phyloP scores from a whole-genome alignment of 352 stramenopile species.

The Globisporangium emineosum region DNA sequence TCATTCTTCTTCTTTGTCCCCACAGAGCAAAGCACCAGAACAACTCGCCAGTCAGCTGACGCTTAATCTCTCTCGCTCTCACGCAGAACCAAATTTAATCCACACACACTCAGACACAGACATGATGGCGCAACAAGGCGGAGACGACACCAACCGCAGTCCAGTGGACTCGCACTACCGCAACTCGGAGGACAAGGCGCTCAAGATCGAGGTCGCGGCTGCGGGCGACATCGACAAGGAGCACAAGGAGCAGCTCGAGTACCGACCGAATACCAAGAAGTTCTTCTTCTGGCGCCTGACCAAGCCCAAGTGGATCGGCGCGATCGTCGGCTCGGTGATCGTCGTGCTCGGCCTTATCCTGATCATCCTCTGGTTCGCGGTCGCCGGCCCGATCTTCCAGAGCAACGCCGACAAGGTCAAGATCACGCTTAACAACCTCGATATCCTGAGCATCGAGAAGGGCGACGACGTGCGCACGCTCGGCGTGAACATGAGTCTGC shows the following conservation, averaged over 20 bases:
- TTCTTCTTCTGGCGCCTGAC: conserved; percentile 58
- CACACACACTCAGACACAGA: conserved; percentile 3
- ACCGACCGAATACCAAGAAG: conserved; percentile 13
- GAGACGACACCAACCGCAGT: neutral
- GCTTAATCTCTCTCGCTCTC: neutral
- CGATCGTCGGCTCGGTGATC: conserved; percentile 40
- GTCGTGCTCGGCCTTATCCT: conserved; percentile 42
- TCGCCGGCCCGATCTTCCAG: conserved; percentile 59
- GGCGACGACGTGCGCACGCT: conserved; percentile 25
- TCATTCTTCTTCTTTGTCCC: conserved; percentile 18
- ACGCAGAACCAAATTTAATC: neutral
- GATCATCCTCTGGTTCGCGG: conserved; percentile 61
- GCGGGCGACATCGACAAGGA: conserved; percentile 37
- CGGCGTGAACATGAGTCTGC: conserved; percentile 54
- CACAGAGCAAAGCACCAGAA: conserved; percentile 4
- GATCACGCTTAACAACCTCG: conserved; percentile 62
- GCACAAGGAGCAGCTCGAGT: conserved; percentile 19
- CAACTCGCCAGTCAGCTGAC: neutral
- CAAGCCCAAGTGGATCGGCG: conserved; percentile 44
- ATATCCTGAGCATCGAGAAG: conserved; percentile 43
- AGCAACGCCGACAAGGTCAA: conserved; percentile 53
- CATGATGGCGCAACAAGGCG: conserved; percentile 8
- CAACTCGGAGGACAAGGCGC: conserved; percentile 8
- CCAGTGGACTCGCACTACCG: conserved; percentile 11
- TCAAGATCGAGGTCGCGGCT: conserved; percentile 28